phyloP scores from a whole-genome alignment of 352 stramenopile species.

The Globisporangium heterothallicum region DNA sequence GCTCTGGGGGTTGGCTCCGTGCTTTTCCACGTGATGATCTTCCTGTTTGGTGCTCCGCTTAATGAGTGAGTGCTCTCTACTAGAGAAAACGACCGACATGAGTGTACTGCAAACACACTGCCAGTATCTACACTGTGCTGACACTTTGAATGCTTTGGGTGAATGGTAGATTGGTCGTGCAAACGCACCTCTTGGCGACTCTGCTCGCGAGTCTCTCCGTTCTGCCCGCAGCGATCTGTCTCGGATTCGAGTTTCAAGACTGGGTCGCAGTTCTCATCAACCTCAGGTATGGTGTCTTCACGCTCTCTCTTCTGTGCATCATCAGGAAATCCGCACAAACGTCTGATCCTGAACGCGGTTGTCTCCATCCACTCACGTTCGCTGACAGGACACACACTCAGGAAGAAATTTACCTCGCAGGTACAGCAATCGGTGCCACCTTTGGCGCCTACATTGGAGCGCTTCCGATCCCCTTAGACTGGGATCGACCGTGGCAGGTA shows the following conservation, averaged over 20 bases:
- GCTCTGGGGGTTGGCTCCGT: slow-evolving; percentile 32
- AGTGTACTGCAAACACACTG: neutral
- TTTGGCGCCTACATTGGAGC: slow-evolving; percentile 70
- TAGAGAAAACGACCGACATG: neutral
- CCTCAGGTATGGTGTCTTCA: slow-evolving; percentile 24
- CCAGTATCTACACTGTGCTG: neutral
- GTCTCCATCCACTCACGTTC: neutral
- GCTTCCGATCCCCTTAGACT: slow-evolving; percentile 79
- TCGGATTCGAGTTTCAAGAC: slow-evolving; percentile 26
- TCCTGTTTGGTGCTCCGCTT: slow-evolving; percentile 74
- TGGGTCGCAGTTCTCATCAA: slow-evolving; percentile 56
- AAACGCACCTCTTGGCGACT: slow-evolving; percentile 61
- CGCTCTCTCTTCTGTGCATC: neutral
- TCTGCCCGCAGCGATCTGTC: slow-evolving; percentile 37
- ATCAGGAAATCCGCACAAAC: no score
- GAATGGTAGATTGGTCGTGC: slow-evolving; percentile 38
- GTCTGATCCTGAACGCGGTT: no score
- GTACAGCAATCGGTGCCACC: slow-evolving; percentile 46
- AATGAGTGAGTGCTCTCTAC: slow-evolving; percentile 29
- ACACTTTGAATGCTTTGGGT: slow-evolving; percentile 8
- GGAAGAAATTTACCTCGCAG: slow-evolving; percentile 44
- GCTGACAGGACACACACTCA: slow-evolving; percentile 26
- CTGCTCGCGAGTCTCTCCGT: slow-evolving; percentile 45
- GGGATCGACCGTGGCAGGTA: slow-evolving; percentile 87
- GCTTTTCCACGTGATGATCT: slow-evolving; percentile 51